phyloP scores from a whole-genome alignment of 2,329 filamentous ascomycete genomes.

The Talaromyces sp. region DNA sequence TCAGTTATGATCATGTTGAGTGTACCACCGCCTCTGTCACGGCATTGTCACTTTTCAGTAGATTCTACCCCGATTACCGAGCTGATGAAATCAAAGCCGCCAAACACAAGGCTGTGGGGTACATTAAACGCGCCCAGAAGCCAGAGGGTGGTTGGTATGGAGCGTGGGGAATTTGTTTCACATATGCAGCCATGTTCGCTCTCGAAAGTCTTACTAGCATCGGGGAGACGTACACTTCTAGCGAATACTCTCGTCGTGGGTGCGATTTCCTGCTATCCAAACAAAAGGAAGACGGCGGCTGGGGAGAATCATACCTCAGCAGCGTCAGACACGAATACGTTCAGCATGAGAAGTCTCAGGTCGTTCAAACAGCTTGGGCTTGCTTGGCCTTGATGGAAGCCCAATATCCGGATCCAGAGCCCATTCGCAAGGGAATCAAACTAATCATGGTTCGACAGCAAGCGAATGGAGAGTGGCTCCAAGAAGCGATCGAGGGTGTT shows the following conservation, averaged over 20 bases:
- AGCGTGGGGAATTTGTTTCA: slow-evolving; percentile 96
- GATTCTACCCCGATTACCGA: slow-evolving; percentile 77
- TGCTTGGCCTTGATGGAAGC: slow-evolving; percentile 77
- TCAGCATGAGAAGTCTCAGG: slow-evolving; percentile 74
- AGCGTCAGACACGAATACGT: slow-evolving; percentile 72
- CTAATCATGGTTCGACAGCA: slow-evolving; percentile 83
- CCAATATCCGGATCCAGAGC: slow-evolving; percentile 67
- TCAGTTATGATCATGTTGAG: slow-evolving; percentile 97
- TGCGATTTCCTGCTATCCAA: slow-evolving; percentile 82
- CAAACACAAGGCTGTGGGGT: slow-evolving; percentile 67
- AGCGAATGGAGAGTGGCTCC: slow-evolving; percentile 85
- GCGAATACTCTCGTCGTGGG: slow-evolving; percentile 62
- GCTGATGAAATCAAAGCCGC: slow-evolving; percentile 66
- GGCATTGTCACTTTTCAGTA: slow-evolving; percentile 73
- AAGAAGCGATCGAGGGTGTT: slow-evolving; percentile 94
- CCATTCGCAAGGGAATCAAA: slow-evolving; percentile 66
- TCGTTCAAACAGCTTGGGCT: slow-evolving; percentile 94
- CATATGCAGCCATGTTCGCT: slow-evolving; percentile 94
- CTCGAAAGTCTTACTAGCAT: slow-evolving; percentile 76
- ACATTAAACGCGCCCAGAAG: slow-evolving; percentile 74
- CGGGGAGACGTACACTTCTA: slow-evolving; percentile 75
- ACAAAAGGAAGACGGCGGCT: slow-evolving; percentile 84
- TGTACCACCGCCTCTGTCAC: slow-evolving; percentile 95
- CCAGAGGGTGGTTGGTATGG: slow-evolving; percentile 95
- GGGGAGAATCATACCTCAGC: slow-evolving; percentile 89